Evolutionary conservation across 1,284 basidiomycete species (phyloP).

Genomic region (Stereum hirsutum): DNA sequence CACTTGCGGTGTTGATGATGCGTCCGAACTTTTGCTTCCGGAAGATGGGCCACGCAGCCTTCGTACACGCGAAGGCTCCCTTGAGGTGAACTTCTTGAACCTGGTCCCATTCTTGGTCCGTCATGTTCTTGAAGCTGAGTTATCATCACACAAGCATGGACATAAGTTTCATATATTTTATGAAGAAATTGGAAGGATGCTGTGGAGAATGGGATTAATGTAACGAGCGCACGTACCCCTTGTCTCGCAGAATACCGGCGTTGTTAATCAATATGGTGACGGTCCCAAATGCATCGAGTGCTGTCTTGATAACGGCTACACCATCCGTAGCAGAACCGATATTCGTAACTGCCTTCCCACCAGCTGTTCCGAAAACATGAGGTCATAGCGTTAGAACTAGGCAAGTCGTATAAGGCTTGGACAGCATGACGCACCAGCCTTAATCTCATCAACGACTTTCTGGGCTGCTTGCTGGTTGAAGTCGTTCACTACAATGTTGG

Average conservation of each 20-base stretch:
- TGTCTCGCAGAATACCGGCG: constrained; percentile 87
- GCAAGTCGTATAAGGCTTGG: neutral
- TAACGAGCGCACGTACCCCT: constrained; percentile 43
- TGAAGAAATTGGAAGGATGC: no score
- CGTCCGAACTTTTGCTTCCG: constrained; percentile 92
- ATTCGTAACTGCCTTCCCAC: constrained; percentile 83
- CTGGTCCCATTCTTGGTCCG: constrained; percentile 83
- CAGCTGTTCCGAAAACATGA: constrained; percentile 39
- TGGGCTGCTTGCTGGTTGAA: constrained; percentile 86
- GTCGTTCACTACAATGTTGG: constrained; percentile 94
- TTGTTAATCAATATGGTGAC: constrained; percentile 91
- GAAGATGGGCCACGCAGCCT: constrained; percentile 96
- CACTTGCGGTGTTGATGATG: constrained; percentile 88
- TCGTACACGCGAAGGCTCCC: constrained; percentile 91
- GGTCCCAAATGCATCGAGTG: constrained; percentile 80
- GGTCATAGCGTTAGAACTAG: no score
- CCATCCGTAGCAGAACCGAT: constrained; percentile 89
- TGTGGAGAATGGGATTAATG: neutral
- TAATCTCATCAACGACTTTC: constrained; percentile 89
- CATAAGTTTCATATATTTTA: no score
- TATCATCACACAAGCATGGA: neutral
- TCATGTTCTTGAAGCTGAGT: constrained; percentile 83
- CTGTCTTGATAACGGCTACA: constrained; percentile 79
- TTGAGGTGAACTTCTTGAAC: constrained; percentile 89
- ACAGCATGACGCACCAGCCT: constrained; percentile 44